Evolutionary conservation across 352 stramenopile genomes (phyloP), one percentile per base, ranked within the genome.

Genomic region (Hyaloperonospora arabidopsidis): DNA sequence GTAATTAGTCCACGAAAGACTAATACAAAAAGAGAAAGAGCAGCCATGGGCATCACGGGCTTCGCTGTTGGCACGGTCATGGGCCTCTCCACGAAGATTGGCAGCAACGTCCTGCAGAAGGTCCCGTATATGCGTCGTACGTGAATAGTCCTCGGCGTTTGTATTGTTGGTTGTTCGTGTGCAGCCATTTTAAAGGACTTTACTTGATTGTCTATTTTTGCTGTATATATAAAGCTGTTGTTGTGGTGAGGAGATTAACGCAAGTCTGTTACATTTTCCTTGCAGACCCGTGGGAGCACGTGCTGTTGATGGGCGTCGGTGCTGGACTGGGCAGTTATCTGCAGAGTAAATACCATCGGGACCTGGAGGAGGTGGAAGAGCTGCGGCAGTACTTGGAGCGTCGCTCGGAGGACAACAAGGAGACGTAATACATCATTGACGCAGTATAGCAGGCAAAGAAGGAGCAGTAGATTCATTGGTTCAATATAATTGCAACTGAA

Each of bases 81-180:
- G 51, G 82, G 82, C 48, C 65, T 92, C 55, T 81, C 79, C 59
- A 92, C 82, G 57, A 92, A 92, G 65, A 49, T 92, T 44, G 77
- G 79, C 59, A 87, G 76, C 66, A 92, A 92, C 61, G 69, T 74
- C 45, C 70, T 92, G 54, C 78, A 87, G 69, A 92, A 92, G 62
- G 72, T 90, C 39, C 79, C 82, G 39, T 81, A 84, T 56, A 90
- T 88, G 79, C 74, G 81, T 23, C 79, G 81, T 91, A 85, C 60
- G 81, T 86, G 10, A 32, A 32, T 32, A 8, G 8, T 32, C 25
- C 4, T 8, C 4, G 0, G 25, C 0, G 25, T 32, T n/a, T 32
- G 25, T 32, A 4, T 32, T 8, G 25, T 8, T 10, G 4, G 8
- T 32, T 8, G 25, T 8, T 32, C 25, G 25, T 10, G 25, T 32